phyloP scores from a whole-genome alignment of 768 basidiomycete species.

The Rhodotorula taiwanensis region DNA sequence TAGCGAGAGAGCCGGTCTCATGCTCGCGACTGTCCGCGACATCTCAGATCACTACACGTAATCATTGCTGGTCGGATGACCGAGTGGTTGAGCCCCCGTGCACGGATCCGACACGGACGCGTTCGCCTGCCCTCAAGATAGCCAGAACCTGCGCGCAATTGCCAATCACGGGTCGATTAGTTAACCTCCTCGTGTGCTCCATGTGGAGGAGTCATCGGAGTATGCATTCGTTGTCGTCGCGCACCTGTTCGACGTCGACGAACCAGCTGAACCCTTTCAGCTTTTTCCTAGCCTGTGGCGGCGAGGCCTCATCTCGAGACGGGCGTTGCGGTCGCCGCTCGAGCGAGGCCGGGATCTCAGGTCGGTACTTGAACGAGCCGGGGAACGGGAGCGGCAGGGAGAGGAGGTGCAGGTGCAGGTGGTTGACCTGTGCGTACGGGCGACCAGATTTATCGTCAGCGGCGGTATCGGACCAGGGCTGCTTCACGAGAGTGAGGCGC shows the following conservation, averaged over 20 bases:
- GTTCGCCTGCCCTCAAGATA: constrained; percentile 12
- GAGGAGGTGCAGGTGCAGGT: constrained; percentile 38
- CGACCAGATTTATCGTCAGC: background rate
- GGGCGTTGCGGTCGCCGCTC: too few species aligned
- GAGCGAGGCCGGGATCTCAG: too few species aligned
- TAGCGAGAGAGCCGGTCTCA: background rate
- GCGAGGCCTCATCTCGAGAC: background rate
- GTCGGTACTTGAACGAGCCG: constrained; percentile 30
- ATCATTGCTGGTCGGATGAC: too few species aligned
- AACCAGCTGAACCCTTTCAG: constrained; percentile 35
- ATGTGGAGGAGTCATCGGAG: background rate
- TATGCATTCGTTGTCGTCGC: too few species aligned
- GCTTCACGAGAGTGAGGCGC: background rate
- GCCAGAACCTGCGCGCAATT: constrained; percentile 5
- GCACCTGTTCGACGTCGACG: constrained; percentile 27
- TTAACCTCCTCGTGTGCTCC: too few species aligned
- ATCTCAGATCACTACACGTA: too few species aligned
- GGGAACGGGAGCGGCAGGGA: constrained; percentile 31
- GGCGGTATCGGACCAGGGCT: background rate
- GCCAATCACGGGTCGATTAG: too few species aligned
- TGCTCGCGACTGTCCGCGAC: too few species aligned
- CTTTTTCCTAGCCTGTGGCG: background rate
- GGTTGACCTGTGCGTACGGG: constrained; percentile 17
- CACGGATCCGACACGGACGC: constrained; percentile 23
- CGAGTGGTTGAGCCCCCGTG: too few species aligned